Evolutionary conservation across 2,329 filamentous ascomycete species (phyloP), one percentile per base, ranked within the genome.

Genomic region (Claviceps paspali): DNA sequence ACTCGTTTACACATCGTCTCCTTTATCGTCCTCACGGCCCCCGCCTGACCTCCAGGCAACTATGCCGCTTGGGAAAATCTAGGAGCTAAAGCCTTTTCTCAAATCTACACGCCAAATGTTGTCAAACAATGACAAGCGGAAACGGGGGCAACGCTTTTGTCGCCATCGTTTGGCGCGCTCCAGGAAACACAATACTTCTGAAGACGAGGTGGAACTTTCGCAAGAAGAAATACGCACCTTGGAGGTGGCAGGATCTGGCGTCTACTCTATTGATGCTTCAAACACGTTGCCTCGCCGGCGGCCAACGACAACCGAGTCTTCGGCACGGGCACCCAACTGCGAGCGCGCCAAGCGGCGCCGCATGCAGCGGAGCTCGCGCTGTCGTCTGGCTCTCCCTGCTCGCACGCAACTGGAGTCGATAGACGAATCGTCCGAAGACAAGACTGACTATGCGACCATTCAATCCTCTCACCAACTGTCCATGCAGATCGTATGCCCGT

Each of bases 351-450:
- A 34, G 23, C 35, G 31, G 7, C 35, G 21, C 23, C 39, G 39
- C 18, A 9, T 10, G 12, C 21, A 3, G 9, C 26, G 6, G 2
- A 37, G 10, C 12, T 29, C 22, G 5, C 22, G 7, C 5, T 24
- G 26, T 17, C 30, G 15, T 8, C 6, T 29, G 9, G 11, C 10
- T 28, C 26, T 28, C 11, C 35, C 23, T 6, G 27, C n/a, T 14
- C 30, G 17, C 7, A 17, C 29, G n/a, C 26, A 11, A 11, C 17
- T 40, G n/a, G 35, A 33, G n/a, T 40, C 35, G 4, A 40, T 40
- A 36, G 35, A 40, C 17, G 39, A 40, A 21, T 38, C 29, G 12
- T 29, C 19, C 11, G 36, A 38, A 17, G 30, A 29, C 15, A 7
- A 10, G 14, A 8, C 18, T 4, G 18, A 14, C 6, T 6, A 22